A percentile compares a stretch with the other conserved stretches of the same genome.
phyloP scores from a whole-genome alignment of 2,329 filamentous ascomycete genomes.

The Venturiaceae sp. region DNA sequence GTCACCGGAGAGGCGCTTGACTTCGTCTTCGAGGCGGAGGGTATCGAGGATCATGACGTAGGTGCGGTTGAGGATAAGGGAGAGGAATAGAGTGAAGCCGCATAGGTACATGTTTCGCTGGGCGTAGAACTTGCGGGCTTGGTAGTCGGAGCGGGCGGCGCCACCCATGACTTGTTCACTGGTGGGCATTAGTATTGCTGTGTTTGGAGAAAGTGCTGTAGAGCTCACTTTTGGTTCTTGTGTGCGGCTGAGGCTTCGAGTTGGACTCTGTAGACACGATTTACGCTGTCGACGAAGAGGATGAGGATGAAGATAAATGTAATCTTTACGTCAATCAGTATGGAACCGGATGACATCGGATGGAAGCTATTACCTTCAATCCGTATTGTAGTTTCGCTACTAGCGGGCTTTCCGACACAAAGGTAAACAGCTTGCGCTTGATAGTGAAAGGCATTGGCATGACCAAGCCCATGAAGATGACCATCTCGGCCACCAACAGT shows the following conservation, averaged over 20 bases:
- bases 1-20: slow-evolving; percentile 71
- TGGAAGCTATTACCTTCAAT: slow-evolving; percentile 56
- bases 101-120: slow-evolving; percentile 99
- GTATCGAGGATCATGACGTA: slow-evolving; percentile 95
- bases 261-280: slow-evolving; percentile 93
- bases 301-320: slow-evolving; percentile 99
- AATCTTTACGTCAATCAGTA: slow-evolving; percentile 44
- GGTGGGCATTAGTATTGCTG: slow-evolving; percentile 8
- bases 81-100: slow-evolving; percentile 98
- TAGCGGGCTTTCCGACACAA: slow-evolving; percentile 80
- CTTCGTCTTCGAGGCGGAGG: slow-evolving; percentile 83
- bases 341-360: background rate
- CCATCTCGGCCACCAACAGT: slow-evolving; percentile 75
- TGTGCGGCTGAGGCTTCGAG: slow-evolving; percentile 68
- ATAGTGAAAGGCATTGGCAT: slow-evolving; percentile 80
- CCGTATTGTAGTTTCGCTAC: slow-evolving; percentile 95
- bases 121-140: slow-evolving; percentile 99
- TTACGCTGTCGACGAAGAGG: slow-evolving; percentile 93
- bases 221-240: slow-evolving; percentile 35
- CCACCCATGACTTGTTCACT: slow-evolving; percentile 65
- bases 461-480: slow-evolving; percentile 68
- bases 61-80: slow-evolving; percentile 96
- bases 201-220: background rate
- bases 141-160: slow-evolving; percentile 93
- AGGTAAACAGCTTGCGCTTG: slow-evolving; percentile 83